phyloP scores from a whole-genome alignment of 345 rosid genomes.

The Heritiera littoralis region DNA sequence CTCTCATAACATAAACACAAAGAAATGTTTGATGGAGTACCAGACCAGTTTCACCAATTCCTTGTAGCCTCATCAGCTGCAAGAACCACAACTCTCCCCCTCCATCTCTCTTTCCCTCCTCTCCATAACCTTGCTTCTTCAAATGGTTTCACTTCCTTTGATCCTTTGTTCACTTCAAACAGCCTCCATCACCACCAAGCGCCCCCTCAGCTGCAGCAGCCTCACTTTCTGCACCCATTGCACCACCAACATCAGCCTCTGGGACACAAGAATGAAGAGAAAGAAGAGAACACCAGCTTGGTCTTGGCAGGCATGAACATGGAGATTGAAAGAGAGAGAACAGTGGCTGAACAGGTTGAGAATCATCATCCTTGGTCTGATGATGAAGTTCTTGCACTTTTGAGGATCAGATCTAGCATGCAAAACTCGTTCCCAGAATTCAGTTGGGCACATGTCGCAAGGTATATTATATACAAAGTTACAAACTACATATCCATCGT shows the following conservation, averaged over 20 bases:
- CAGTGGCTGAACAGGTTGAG: slow-evolving; percentile 10
- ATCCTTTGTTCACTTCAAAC: slow-evolving; percentile 26
- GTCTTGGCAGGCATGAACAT: slow-evolving; percentile 39
- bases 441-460: slow-evolving; percentile 89
- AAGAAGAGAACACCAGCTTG: slow-evolving; percentile 28
- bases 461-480: slow-evolving; percentile 38
- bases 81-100: slow-evolving; percentile 44
- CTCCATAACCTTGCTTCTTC: slow-evolving; percentile 27
- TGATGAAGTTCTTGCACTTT: slow-evolving; percentile 80
- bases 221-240: slow-evolving; percentile 45
- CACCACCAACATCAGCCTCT: slow-evolving; percentile 31
- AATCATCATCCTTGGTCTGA: slow-evolving; percentile 59
- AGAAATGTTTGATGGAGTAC: slow-evolving; percentile 81
- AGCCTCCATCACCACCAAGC: slow-evolving; percentile 21
- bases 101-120: slow-evolving; percentile 40
- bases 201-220: slow-evolving; percentile 19
- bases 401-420: slow-evolving; percentile 83
- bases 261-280: slow-evolving; percentile 31
- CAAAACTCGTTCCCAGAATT: slow-evolving; percentile 79
- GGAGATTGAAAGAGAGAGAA: slow-evolving; percentile 38
- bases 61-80: slow-evolving; percentile 35
- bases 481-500: too few relatives aligned
- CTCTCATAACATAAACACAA: not conserved
- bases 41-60: slow-evolving; percentile 90
- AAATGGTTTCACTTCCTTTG: slow-evolving; percentile 35